These are phyloP conservation scores for Trichophyton rubrum DNA, from an alignment of 2,329 filamentous ascomycete genomes.

Conservation along the genomic window DNA sequence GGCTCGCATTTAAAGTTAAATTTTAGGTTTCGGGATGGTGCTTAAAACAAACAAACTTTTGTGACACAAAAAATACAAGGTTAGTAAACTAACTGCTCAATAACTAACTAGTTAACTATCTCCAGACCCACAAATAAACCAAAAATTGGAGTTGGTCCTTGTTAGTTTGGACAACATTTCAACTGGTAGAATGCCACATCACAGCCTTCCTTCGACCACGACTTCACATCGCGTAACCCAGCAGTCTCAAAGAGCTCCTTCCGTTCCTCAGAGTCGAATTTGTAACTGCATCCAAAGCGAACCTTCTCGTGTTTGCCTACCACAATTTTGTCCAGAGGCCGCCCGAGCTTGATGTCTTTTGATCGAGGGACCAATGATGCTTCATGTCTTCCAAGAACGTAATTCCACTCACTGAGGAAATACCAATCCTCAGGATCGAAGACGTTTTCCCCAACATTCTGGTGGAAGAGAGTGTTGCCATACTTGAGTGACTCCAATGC, in stretches of 20 bases:
- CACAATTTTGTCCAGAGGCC: neutral
- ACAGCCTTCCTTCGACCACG: neutral
- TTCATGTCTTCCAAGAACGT: constrained; percentile 2
- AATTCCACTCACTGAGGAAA: constrained; percentile 1
- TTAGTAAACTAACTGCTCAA: no score
- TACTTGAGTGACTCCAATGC: neutral
- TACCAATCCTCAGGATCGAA: neutral
- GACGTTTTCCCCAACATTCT: neutral
- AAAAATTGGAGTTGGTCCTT: neutral
- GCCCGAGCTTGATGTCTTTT: neutral
- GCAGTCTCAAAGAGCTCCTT: constrained; percentile 5
- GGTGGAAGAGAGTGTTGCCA: neutral
- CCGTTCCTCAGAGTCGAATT: neutral
- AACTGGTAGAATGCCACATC: constrained; percentile 3
- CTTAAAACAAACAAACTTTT: neutral
- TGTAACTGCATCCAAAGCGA: constrained; percentile 2
- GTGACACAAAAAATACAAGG: neutral
- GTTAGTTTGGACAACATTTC: neutral
- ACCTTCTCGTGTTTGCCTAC: neutral
- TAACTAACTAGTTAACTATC: no score
- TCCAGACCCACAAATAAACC: neutral
- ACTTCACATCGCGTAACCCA: neutral
- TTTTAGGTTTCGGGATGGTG: neutral
- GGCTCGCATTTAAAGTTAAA: neutral
- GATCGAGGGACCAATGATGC: neutral